These are phyloP conservation scores for Stephanodiscus minutulus DNA, from an alignment of 108 stramenopile genomes.

Conservation along the genomic window DNA sequence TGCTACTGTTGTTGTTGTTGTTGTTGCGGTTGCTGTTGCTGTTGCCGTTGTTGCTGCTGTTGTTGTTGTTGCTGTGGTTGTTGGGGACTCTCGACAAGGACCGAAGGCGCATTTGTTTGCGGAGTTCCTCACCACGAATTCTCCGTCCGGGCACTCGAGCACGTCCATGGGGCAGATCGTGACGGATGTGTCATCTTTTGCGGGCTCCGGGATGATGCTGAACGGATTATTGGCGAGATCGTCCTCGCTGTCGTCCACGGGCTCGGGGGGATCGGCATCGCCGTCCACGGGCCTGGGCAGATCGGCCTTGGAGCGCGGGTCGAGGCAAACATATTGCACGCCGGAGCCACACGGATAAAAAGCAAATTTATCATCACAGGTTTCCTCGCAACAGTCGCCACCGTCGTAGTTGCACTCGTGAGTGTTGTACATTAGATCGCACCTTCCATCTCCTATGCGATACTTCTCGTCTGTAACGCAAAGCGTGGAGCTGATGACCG, in stretches of 20 bases:
- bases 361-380: slow-evolving; percentile 31
- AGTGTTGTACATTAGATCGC: slow-evolving; percentile 48
- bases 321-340: slow-evolving; percentile 20
- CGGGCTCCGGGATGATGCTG: too few species aligned
- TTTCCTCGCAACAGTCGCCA: slow-evolving; percentile 37
- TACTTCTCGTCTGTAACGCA: slow-evolving; percentile 41
- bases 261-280: too few species aligned
- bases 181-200: too few species aligned
- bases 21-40: slow-evolving; percentile 7
- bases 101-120: too few species aligned
- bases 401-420: slow-evolving; percentile 42
- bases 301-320: slow-evolving; percentile 27
- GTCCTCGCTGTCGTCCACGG: background rate
- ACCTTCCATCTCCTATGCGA: slow-evolving; percentile 47
- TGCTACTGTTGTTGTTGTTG: slow-evolving; percentile 8
- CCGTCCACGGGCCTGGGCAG: background rate
- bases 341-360: slow-evolving; percentile 39
- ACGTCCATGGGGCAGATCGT: too few species aligned
- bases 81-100: too few species aligned
- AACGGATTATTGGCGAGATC: background rate
- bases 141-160: too few species aligned
- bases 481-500: slow-evolving; percentile 21
- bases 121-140: too few species aligned
- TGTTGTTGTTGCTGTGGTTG: too few species aligned
- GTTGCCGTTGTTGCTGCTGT: slow-evolving; percentile 16